Evolutionary conservation across 352 stramenopile genomes (phyloP).

Genomic region (Phytophthora rubi): DNA sequence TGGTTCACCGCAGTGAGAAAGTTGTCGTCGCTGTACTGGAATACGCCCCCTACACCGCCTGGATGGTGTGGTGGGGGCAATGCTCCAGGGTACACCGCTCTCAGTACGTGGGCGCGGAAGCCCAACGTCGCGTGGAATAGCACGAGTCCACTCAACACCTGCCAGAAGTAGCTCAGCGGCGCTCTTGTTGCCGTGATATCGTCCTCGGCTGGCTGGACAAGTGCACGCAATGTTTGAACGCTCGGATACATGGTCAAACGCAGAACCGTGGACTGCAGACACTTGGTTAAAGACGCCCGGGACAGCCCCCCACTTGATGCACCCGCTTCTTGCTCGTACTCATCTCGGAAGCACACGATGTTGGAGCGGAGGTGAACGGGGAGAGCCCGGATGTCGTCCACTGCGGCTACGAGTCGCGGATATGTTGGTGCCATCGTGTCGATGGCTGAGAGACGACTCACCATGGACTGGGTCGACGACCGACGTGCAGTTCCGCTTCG

Average conservation of each 20-base stretch:
- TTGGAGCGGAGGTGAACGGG: slow-evolving; percentile 38
- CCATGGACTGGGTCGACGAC: slow-evolving; percentile 27
- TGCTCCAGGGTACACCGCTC: slow-evolving; percentile 12
- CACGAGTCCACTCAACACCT: slow-evolving; percentile 46
- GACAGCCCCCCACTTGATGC: neutral
- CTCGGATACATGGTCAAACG: slow-evolving; percentile 41
- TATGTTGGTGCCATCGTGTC: slow-evolving; percentile 39
- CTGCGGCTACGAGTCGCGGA: slow-evolving; percentile 38
- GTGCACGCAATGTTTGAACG: slow-evolving; percentile 23
- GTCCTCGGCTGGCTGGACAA: slow-evolving; percentile 15
- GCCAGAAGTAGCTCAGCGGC: slow-evolving; percentile 19
- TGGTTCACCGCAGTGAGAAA: slow-evolving; percentile 40
- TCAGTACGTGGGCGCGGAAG: slow-evolving; percentile 29
- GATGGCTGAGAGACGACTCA: slow-evolving; percentile 29
- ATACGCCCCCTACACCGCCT: neutral
- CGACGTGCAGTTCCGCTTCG: slow-evolving; percentile 9
- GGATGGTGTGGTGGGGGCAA: slow-evolving; percentile 10
- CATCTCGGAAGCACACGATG: slow-evolving; percentile 40
- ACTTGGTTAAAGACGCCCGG: slow-evolving; percentile 39
- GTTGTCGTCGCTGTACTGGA: slow-evolving; percentile 24
- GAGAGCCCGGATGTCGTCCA: slow-evolving; percentile 25
- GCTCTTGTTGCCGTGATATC: slow-evolving; percentile 1
- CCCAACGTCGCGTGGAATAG: slow-evolving; percentile 49
- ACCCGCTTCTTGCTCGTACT: slow-evolving; percentile 8
- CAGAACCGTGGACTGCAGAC: slow-evolving; percentile 48